Percentiles rank a stretch among this genome's conserved stretches.
phyloP scores from a whole-genome alignment of 306 rosid genomes.

The Luffa aegyptiaca region DNA sequence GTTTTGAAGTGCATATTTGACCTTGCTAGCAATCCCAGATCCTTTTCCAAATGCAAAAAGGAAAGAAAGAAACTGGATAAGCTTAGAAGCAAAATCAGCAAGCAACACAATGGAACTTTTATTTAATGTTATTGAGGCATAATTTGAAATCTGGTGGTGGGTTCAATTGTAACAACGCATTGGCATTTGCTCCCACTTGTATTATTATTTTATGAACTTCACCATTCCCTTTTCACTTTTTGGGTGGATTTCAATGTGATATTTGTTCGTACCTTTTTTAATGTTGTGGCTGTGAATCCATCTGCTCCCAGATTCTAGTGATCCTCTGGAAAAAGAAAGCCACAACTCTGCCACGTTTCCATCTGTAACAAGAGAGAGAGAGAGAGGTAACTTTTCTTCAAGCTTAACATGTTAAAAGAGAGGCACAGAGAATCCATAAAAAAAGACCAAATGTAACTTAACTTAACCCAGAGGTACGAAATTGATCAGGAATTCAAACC shows the following conservation, averaged over 20 bases:
- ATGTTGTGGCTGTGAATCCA: not conserved
- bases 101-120: not conserved
- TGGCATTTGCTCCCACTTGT: not conserved
- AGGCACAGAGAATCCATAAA: not conserved
- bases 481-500: not conserved
- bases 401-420: not conserved
- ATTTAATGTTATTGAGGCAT: not conserved
- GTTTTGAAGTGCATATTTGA: not conserved
- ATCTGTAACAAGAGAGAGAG: not conserved
- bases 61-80: not conserved
- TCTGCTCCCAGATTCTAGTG: slow-evolving; percentile 9
- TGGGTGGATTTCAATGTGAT: slow-evolving; percentile 9
- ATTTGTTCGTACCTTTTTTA: not conserved
- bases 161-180: not conserved
- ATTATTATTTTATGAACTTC: not conserved
- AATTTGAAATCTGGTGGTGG: not conserved
- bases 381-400: not conserved
- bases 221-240: not conserved
- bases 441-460: not conserved
- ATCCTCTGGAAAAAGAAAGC: slow-evolving; percentile 2
- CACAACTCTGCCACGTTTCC: slow-evolving; percentile 1
- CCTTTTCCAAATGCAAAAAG: not conserved
- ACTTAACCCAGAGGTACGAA: not conserved
- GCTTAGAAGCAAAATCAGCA: not conserved
- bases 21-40: not conserved